Evolutionary conservation across 139 green algal genomes (phyloP).

Genomic region (Auxenochlorella protothecoides): DNA sequence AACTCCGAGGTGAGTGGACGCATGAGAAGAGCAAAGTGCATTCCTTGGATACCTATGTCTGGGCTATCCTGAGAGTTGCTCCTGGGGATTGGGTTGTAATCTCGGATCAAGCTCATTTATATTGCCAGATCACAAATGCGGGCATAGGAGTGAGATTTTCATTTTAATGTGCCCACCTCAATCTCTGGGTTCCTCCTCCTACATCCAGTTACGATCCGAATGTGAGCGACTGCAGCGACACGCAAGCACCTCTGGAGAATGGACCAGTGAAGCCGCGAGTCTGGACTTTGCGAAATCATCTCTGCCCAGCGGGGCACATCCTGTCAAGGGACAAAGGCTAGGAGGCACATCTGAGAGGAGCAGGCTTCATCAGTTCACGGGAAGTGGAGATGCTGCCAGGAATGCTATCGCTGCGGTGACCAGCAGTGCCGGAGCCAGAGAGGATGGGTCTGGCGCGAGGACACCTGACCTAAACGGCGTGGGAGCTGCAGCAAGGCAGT

Average conservation of each 20-base stretch:
- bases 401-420: constrained; percentile 6
- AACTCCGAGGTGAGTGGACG: constrained; percentile 34
- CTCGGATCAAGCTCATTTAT: background rate
- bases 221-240: too few relatives aligned
- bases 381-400: background rate
- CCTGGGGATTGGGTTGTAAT: background rate
- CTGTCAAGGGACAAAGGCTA: too few relatives aligned
- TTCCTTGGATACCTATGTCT: too few relatives aligned
- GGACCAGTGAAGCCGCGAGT: too few relatives aligned
- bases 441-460: background rate
- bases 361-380: too few relatives aligned
- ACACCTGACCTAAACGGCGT: background rate
- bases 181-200: background rate
- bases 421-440: background rate
- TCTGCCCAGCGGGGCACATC: too few relatives aligned
- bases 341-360: too few relatives aligned
- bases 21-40: too few relatives aligned
- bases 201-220: too few relatives aligned
- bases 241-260: too few relatives aligned
- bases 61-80: background rate
- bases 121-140: background rate
- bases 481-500: constrained; percentile 5
- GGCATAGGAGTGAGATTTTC: background rate
- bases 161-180: background rate
- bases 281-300: too few relatives aligned